Percentiles rank a stretch among this genome's conserved stretches.
Evolutionary conservation across 1,284 basidiomycete species (phyloP).

Genomic region (Bjerkandera adusta): DNA sequence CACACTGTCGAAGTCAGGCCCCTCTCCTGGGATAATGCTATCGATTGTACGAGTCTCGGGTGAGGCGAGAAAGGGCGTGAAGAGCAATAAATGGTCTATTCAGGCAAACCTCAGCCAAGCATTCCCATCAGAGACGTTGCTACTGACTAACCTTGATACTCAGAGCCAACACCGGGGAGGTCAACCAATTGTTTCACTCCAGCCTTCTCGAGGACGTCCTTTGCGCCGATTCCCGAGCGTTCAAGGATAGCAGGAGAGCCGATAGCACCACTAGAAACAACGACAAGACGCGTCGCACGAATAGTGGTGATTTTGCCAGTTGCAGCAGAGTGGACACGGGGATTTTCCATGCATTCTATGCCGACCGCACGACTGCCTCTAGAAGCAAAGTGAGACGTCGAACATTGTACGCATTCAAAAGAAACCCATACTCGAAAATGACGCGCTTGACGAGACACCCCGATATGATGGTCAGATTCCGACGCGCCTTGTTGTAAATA

Average conservation of each 20-base stretch:
- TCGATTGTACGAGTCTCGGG: slow-evolving; percentile 45
- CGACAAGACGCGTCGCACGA: slow-evolving; percentile 41
- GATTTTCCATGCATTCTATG: slow-evolving; percentile 50
- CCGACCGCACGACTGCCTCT: slow-evolving; percentile 42
- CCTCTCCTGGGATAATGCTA: too few relatives aligned
- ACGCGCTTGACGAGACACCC: slow-evolving; percentile 25
- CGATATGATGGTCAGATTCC: slow-evolving; percentile 24
- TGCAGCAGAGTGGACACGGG: slow-evolving; percentile 21
- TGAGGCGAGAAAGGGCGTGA: slow-evolving; percentile 35
- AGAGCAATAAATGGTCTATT: slow-evolving; percentile 45
- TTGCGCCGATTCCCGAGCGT: slow-evolving; percentile 30
- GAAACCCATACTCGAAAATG: slow-evolving; percentile 19
- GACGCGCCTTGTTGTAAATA: slow-evolving; percentile 45
- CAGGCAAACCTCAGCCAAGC: too few relatives aligned
- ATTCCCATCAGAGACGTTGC: too few relatives aligned
- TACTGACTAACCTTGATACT: too few relatives aligned
- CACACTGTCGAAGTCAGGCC: too few relatives aligned
- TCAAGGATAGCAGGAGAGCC: slow-evolving; percentile 56
- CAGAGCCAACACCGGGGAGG: slow-evolving; percentile 56
- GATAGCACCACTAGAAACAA: slow-evolving; percentile 50
- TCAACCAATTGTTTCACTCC: slow-evolving; percentile 44
- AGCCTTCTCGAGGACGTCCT: slow-evolving; percentile 37
- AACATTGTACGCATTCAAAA: not conserved
- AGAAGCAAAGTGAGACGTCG: not conserved
- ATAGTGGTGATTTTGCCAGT: slow-evolving; percentile 28